Evolutionary conservation across 805 yeast species (phyloP).

Genomic region (Starmera dryadoides): DNA sequence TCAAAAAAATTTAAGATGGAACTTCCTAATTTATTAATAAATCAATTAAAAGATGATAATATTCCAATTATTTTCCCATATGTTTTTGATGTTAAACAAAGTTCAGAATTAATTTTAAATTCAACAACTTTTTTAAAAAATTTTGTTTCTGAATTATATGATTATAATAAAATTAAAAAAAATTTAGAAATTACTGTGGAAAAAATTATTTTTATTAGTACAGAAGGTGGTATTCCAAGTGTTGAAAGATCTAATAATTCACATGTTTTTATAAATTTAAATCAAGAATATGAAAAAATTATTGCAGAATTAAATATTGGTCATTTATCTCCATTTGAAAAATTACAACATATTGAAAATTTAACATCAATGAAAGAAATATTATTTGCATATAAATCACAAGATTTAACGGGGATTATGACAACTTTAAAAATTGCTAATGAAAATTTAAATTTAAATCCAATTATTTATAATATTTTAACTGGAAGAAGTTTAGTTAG

Average conservation of each 20-base stretch:
- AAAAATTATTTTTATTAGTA: conserved; percentile 73
- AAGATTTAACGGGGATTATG: conserved; percentile 70
- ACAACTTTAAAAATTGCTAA: conserved; percentile 80
- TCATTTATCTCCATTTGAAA: conserved; percentile 33
- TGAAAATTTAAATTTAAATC: conserved; percentile 46
- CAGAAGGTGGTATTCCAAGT: conserved; percentile 87
- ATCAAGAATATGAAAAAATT: conserved; percentile 72
- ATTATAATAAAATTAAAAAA: conserved; percentile 11
- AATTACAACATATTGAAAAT: conserved; percentile 58
- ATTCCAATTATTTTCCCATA: conserved; percentile 56
- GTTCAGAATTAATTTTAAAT: conserved; percentile 29
- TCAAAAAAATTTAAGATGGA: conserved; percentile 1
- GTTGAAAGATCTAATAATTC: conserved; percentile 72
- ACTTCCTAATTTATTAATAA: not conserved
- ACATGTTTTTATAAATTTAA: conserved; percentile 80
- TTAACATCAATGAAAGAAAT: conserved; percentile 56
- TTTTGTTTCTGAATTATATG: conserved; percentile 27
- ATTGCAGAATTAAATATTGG: conserved; percentile 57
- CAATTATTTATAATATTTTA: conserved; percentile 80
- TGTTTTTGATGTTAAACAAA: conserved; percentile 49
- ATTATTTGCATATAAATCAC: conserved; percentile 37
- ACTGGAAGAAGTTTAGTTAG: conserved; percentile 90
- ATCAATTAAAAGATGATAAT: conserved; percentile 2
- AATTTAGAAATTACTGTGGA: conserved; percentile 52
- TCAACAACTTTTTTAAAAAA: conserved; percentile 34